Evolutionary conservation across 805 yeast genomes (phyloP).

Genomic region (Pichia gijzeniarum): DNA sequence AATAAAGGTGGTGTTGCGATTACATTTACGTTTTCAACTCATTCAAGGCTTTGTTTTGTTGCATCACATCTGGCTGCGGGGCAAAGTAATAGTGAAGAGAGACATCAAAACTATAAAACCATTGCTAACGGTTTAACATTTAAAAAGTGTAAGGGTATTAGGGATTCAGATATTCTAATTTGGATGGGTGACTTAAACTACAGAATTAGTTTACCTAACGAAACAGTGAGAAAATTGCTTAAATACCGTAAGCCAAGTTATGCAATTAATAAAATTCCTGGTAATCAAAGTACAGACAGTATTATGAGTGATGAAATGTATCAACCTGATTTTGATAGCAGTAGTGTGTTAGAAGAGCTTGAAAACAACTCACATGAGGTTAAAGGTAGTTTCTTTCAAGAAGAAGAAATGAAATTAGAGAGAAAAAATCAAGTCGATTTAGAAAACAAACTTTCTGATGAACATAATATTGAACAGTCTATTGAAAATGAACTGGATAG

Average conservation of each 20-base stretch:
- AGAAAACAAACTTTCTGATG: neutral
- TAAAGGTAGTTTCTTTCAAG: neutral
- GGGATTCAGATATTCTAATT: slow-evolving; percentile 75
- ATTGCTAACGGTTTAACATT: slow-evolving; percentile 65
- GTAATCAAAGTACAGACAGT: slow-evolving; percentile 7
- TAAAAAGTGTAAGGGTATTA: slow-evolving; percentile 48
- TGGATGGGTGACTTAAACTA: slow-evolving; percentile 96
- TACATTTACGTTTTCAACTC: slow-evolving; percentile 44
- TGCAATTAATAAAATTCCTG: neutral
- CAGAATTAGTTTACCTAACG: slow-evolving; percentile 67
- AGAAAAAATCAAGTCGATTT: slow-evolving; percentile 4
- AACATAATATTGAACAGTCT: neutral
- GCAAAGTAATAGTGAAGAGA: slow-evolving; percentile 65
- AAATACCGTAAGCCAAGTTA: slow-evolving; percentile 1
- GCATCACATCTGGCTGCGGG: slow-evolving; percentile 95
- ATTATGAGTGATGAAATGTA: slow-evolving; percentile 2
- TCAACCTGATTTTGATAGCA: slow-evolving; percentile 1
- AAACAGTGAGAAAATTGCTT: slow-evolving; percentile 47
- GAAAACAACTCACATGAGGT: neutral
- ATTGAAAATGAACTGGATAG: neutral
- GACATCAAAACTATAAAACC: slow-evolving; percentile 81
- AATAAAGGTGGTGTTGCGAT: slow-evolving; percentile 55
- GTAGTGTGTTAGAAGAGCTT: slow-evolving; percentile 4
- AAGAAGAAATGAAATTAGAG: slow-evolving; percentile 4
- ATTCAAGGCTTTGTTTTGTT: slow-evolving; percentile 67